These are phyloP conservation scores for Phialophora macrospora DNA, from an alignment of 2,329 filamentous ascomycete species.

Conservation along the genomic window DNA sequence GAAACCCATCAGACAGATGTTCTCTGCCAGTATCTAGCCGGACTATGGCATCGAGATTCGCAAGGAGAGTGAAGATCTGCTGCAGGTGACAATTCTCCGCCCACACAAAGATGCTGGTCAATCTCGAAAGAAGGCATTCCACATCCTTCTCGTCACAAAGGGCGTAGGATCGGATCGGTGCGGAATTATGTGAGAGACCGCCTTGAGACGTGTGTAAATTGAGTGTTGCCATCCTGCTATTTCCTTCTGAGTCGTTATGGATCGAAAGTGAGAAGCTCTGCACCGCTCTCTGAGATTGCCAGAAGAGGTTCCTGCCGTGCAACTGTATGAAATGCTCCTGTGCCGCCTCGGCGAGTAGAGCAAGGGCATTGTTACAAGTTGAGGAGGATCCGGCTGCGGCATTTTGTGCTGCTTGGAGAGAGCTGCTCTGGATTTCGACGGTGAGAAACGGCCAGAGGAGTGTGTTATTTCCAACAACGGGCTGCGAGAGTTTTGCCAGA, in stretches of 20 bases:
- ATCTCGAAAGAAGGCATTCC: conserved; percentile 24
- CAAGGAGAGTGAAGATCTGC: conserved; percentile 25
- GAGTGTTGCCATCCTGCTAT: conserved; percentile 25
- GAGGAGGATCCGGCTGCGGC: conserved; percentile 29
- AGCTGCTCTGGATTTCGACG: conserved; percentile 28
- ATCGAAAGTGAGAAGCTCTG: conserved; percentile 31
- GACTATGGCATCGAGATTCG: conserved; percentile 24
- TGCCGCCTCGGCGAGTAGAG: conserved; percentile 25
- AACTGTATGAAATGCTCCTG: conserved; percentile 16
- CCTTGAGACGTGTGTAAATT: conserved; percentile 25
- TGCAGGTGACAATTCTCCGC: conserved; percentile 28
- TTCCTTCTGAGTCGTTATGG: conserved; percentile 12
- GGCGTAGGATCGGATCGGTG: conserved; percentile 25
- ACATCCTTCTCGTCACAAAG: conserved; percentile 30
- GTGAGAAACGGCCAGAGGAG: conserved; percentile 35
- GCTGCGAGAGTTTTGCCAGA: conserved; percentile 32
- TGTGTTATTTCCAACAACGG: conserved; percentile 12
- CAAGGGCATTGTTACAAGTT: conserved; percentile 32
- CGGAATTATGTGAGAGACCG: conserved; percentile 12
- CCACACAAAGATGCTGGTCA: conserved; percentile 32
- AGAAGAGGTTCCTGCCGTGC: conserved; percentile 20
- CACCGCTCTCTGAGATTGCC: conserved; percentile 18
- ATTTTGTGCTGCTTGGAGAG: conserved; percentile 24
- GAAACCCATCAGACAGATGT: conserved; percentile 10
- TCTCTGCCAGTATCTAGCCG: conserved; percentile 17